Conservation (phyloP, 2,329 filamentous ascomycete genomes). For the Tolypocladium endophyticum region DNA sequence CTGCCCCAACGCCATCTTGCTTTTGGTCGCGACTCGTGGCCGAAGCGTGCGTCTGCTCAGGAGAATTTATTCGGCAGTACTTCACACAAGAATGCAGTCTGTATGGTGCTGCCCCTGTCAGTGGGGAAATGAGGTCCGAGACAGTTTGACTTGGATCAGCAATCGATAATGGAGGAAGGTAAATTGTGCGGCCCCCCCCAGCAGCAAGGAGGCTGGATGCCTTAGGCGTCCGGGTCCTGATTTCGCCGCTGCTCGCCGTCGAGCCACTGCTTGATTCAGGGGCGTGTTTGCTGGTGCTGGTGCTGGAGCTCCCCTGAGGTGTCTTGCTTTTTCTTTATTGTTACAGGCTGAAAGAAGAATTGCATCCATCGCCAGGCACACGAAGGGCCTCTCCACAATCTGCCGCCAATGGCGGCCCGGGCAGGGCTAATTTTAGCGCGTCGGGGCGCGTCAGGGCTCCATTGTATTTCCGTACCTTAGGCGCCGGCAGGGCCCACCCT, state of each 20-base stretch:
- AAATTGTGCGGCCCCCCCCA: background rate
- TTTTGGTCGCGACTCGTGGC: background rate
- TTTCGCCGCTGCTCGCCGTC: background rate
- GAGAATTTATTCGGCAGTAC: background rate
- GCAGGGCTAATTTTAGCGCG: background rate
- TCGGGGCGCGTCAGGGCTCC: background rate
- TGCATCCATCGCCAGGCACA: background rate
- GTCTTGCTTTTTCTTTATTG: background rate
- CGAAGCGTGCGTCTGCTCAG: background rate
- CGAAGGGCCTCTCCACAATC: background rate
- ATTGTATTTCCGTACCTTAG: background rate
- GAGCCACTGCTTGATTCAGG: background rate
- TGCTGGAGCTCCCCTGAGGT: background rate
- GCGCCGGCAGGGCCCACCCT: background rate
- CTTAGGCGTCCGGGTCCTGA: background rate
- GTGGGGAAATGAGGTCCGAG: background rate
- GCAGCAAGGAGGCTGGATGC: background rate
- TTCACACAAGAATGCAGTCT: background rate
- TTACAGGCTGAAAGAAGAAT: background rate
- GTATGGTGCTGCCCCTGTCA: background rate
- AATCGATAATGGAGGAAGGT: background rate
- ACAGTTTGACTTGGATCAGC: background rate
- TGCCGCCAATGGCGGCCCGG: background rate
- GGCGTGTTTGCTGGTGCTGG: background rate
- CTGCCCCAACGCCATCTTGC: constrained; percentile 12